Conservation (phyloP, 345 rosid species). For the Bretschneidera sinensis region DNA sequence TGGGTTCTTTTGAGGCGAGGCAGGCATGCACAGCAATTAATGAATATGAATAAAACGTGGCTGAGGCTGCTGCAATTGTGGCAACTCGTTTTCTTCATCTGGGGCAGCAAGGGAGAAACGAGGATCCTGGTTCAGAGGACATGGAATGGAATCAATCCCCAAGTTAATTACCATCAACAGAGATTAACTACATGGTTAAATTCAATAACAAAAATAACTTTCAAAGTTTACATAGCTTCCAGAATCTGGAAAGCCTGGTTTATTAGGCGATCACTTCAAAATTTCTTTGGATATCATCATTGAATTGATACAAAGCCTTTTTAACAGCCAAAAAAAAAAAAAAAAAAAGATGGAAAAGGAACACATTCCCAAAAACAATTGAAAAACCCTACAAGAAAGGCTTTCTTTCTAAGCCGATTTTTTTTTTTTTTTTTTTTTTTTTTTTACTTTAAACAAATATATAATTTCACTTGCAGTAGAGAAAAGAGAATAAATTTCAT, state of each 20-base stretch:
- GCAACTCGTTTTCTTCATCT: slow-evolving; percentile 51
- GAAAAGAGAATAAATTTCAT: too few relatives aligned
- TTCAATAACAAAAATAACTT: not conserved
- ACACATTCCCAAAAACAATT: too few relatives aligned
- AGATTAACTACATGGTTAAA: not conserved
- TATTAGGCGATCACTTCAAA: not conserved
- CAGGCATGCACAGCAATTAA: slow-evolving; percentile 7
- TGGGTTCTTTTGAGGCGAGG: not conserved
- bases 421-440: too few relatives aligned
- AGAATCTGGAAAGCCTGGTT: not conserved
- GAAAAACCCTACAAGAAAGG: too few relatives aligned
- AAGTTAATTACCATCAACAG: not conserved
- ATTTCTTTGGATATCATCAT: not conserved
- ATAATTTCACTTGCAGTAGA: too few relatives aligned
- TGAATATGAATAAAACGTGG: slow-evolving; percentile 21
- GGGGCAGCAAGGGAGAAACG: slow-evolving; percentile 13
- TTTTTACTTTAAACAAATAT: too few relatives aligned
- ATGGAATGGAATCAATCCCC: not conserved
- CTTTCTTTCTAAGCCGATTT: too few relatives aligned
- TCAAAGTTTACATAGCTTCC: not conserved
- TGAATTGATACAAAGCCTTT: too few relatives aligned
- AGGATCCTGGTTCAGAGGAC: slow-evolving; percentile 22
- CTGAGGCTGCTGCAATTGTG: slow-evolving; percentile 20
- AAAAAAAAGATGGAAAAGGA: too few relatives aligned
- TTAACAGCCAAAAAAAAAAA: too few relatives aligned